phyloP scores from a whole-genome alignment of 208 protist species.

The Wallacemonas collosoma region DNA sequence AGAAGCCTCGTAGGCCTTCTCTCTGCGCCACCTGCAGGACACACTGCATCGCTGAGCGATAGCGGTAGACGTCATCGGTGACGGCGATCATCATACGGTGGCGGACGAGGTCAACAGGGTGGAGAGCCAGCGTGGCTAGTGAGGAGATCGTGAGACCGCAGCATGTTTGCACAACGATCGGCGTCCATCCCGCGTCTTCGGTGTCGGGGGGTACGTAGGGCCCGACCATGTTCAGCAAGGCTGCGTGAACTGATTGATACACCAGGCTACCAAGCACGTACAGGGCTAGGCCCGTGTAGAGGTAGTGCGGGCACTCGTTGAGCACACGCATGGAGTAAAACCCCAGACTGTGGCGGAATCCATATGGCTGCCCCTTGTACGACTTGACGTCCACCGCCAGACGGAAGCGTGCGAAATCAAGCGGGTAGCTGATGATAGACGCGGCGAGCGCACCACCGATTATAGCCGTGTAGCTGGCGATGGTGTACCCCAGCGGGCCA shows the following conservation, averaged over 20 bases:
- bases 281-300: conserved; percentile 71
- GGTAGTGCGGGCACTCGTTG: conserved; percentile 67
- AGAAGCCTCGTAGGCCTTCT: conserved; percentile 72
- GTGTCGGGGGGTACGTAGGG: conserved; percentile 57
- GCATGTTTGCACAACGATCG: conserved; percentile 48
- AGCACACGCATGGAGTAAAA: conserved; percentile 79
- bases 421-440: conserved; percentile 68
- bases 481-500: conserved; percentile 43
- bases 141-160: conserved; percentile 48
- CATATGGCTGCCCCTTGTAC: conserved; percentile 47
- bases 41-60: conserved; percentile 57
- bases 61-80: conserved; percentile 63
- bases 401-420: conserved; percentile 80
- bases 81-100: conserved; percentile 84
- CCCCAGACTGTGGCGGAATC: conserved; percentile 67
- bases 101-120: conserved; percentile 78
- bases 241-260: conserved; percentile 51
- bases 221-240: conserved; percentile 34
- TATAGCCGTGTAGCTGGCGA: conserved; percentile 49
- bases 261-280: conserved; percentile 70
- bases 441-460: conserved; percentile 50
- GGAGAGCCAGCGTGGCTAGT: conserved; percentile 65
- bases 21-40: conserved; percentile 48
- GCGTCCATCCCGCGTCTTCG: conserved; percentile 29
- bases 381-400: conserved; percentile 80